phyloP scores from a whole-genome alignment of 2,329 filamentous ascomycete species.

The Chaetothyriales sp. region DNA sequence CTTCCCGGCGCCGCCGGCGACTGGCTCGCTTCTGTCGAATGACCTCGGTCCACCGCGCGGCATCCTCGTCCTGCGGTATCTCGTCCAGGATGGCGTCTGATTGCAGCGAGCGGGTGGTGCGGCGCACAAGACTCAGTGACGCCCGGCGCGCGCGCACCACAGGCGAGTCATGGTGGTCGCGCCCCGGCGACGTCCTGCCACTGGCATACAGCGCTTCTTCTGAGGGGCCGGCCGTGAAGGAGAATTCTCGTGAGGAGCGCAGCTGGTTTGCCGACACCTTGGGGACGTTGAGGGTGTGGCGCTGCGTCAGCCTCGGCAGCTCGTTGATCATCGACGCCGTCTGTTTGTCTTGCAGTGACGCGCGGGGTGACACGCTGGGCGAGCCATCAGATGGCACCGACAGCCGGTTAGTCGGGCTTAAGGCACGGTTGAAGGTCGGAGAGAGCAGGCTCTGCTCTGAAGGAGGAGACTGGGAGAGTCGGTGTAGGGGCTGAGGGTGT shows the following conservation, averaged over 20 bases:
- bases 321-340: constrained; percentile 28
- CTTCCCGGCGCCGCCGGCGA: constrained; percentile 67
- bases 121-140: constrained; percentile 68
- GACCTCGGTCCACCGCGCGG: constrained; percentile 78
- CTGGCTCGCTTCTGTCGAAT: constrained; percentile 83
- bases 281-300: constrained; percentile 79
- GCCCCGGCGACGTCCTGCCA: constrained; percentile 67
- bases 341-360: constrained; percentile 9
- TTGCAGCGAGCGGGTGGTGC: constrained; percentile 69
- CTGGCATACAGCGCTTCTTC: constrained; percentile 52
- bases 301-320: constrained; percentile 52
- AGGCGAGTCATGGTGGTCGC: constrained; percentile 18
- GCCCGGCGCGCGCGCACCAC: constrained; percentile 49
- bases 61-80: constrained; percentile 73
- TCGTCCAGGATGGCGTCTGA: constrained; percentile 77
- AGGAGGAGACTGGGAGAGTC: not conserved
- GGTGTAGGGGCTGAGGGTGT: not conserved
- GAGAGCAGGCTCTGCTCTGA: constrained; percentile 22
- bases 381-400: constrained; percentile 14
- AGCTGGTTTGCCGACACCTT: constrained; percentile 45
- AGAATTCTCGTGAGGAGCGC: constrained; percentile 52
- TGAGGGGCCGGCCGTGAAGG: constrained; percentile 24
- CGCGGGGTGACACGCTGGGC: constrained; percentile 45
- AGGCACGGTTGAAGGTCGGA: not conserved
- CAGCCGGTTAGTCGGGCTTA: constrained; percentile 20